Base-by-base conservation (phyloP, 2,329 filamentous ascomycete species). In the Pseudocercospora vitis region DNA sequence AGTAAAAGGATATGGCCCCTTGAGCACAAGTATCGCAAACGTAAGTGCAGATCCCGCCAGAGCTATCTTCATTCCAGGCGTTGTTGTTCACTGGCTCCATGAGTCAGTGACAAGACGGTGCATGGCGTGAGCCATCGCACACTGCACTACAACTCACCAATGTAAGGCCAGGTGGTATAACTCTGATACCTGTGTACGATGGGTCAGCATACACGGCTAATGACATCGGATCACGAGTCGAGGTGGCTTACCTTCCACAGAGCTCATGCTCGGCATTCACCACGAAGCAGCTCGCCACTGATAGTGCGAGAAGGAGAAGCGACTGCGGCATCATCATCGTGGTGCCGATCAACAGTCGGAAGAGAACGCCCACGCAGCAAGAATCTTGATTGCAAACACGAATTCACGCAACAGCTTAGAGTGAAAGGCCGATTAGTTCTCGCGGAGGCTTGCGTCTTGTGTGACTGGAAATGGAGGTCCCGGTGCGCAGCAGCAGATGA, bases 11-110 rank as follows among this genome's bases (percentile, higher is more conserved):
- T 12, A 46, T 42, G 8, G 42, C 42, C 7, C 24, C 42, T 11
- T 52, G 19, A 12, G 45, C 39, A 21, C 52, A 55, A 14, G 14
- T 45, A 37, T 39, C 47, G 42, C 50, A 52, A 28, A 56, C 56
- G 28, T 53, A 53, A n/a, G 56, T 58, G 29, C 56, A 58, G 23
- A 56, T 52, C 2, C 23, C 42, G 14, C 56, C 56, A n/a, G 50
- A 53, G 33, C 37, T 29, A 46, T 58, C 56, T 29, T 53, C n/a
- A 24, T 53, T 52, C 56, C 56, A 58, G 19, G 56, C 56, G 47
- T 58, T 58, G 26, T 58, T 58, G 40, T 58, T 58, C 24, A 55
- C 56, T 58, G 18, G 19, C 26, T 7, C n/a, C 8, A 3, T 8
- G n/a, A n/a, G 23, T 28, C 26, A 42, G 16, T 12, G 9, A 18